Percentiles rank a stretch among this genome's conserved stretches.
phyloP scores from a whole-genome alignment of 176 grass and related monocot species.

The Typha latifolia region DNA sequence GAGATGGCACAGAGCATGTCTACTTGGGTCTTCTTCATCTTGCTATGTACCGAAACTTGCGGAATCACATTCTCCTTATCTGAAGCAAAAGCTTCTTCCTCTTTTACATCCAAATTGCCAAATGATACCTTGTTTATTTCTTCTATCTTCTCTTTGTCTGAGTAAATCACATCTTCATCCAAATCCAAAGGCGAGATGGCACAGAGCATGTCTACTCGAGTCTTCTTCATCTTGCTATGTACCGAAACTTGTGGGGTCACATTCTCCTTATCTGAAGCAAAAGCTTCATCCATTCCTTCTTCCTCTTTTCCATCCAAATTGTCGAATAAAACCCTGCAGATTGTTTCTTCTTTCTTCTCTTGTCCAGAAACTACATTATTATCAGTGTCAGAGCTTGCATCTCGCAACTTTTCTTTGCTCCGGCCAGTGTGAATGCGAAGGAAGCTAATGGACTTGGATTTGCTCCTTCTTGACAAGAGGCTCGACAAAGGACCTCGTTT shows the following conservation, averaged over 20 bases:
- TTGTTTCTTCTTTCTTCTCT: slow-evolving; percentile 14
- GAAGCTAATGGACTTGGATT: slow-evolving; percentile 61
- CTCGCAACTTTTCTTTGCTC: slow-evolving; percentile 31
- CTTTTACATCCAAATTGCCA: background rate
- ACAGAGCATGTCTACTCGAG: slow-evolving; percentile 21
- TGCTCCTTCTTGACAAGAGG: slow-evolving; percentile 40
- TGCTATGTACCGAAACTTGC: slow-evolving; percentile 23
- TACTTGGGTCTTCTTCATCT: slow-evolving; percentile 27
- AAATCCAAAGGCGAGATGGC: slow-evolving; percentile 35
- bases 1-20: slow-evolving; percentile 31
- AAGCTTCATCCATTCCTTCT: background rate
- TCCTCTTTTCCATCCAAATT: slow-evolving; percentile 32
- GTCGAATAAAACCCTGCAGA: slow-evolving; percentile 30
- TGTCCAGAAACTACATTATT: slow-evolving; percentile 13
- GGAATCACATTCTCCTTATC: slow-evolving; percentile 52
- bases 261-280: slow-evolving; percentile 43
- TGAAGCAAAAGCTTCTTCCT: slow-evolving; percentile 21
- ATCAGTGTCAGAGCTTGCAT: slow-evolving; percentile 18
- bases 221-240: slow-evolving; percentile 31
- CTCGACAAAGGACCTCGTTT: slow-evolving; percentile 30
- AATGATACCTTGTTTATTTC: no score
- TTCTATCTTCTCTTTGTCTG: slow-evolving; percentile 22
- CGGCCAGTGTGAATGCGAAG: slow-evolving; percentile 57
- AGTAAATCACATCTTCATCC: slow-evolving; percentile 16
- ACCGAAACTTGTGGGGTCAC: slow-evolving; percentile 29